Percentiles rank a stretch among this genome's conserved stretches.
These are phyloP conservation scores for Pestalotiopsis sp. DNA, from an alignment of 2,329 filamentous ascomycete species.

Conservation along the genomic window DNA sequence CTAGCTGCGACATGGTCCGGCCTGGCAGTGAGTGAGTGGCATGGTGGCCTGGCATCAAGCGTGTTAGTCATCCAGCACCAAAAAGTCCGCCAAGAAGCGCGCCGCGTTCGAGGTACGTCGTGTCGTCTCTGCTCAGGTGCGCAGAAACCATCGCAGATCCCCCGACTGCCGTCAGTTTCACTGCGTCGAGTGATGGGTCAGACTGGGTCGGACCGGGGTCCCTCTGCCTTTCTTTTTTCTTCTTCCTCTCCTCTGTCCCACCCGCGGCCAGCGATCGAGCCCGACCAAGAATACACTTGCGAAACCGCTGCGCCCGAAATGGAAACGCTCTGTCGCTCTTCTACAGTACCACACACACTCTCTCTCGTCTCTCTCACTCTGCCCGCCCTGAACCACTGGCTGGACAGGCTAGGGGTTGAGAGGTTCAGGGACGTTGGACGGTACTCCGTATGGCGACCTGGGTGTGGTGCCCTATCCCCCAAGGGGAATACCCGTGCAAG, in stretches of 20 bases:
- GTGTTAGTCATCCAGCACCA: neutral
- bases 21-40: neutral
- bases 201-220: neutral
- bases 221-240: neutral
- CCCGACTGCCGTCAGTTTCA: constrained; percentile 11
- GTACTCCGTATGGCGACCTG: neutral
- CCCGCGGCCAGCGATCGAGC: constrained; percentile 12
- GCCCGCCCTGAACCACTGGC: neutral
- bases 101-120: neutral
- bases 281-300: constrained; percentile 10
- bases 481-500: neutral
- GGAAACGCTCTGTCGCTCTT: neutral
- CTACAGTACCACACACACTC: neutral
- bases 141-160: neutral
- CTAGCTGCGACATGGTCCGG: too few relatives aligned
- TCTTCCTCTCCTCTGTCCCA: neutral
- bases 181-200: constrained; percentile 7
- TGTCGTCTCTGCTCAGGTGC: neutral
- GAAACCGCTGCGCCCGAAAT: constrained; percentile 11
- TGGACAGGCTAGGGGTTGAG: neutral
- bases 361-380: neutral
- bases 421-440: neutral
- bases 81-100: neutral
- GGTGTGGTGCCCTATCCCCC: neutral
- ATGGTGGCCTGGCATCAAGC: neutral